Percentiles rank a stretch among this genome's conserved stretches.
These are phyloP conservation scores for Leucocoprinus leucothites DNA, from an alignment of 768 basidiomycete genomes.

Conservation along the genomic window DNA sequence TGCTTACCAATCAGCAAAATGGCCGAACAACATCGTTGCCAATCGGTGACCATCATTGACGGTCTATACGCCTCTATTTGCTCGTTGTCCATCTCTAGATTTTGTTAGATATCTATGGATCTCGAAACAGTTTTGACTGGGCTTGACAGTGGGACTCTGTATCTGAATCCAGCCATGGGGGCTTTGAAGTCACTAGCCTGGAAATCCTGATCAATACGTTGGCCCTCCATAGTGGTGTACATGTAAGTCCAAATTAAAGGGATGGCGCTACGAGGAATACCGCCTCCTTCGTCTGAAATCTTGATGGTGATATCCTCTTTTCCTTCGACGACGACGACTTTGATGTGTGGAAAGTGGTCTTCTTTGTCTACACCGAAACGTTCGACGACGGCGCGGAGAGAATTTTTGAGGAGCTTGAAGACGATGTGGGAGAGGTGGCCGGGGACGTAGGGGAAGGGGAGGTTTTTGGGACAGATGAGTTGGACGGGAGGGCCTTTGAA, in stretches of 20 bases:
- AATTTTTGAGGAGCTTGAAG: no score
- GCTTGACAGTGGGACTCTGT: constrained; percentile 90
- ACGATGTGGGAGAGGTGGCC: no score
- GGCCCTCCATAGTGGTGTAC: constrained; percentile 84
- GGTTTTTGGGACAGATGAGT: no score
- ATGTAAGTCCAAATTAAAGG: constrained; percentile 99
- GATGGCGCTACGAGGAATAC: constrained; percentile 84
- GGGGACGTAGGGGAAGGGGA: no score
- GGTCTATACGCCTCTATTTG: no score
- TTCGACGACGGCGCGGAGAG: constrained; percentile 94
- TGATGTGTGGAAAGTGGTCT: constrained; percentile 82
- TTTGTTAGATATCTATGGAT: no score
- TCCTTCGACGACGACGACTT: constrained; percentile 94
- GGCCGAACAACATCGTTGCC: no score
- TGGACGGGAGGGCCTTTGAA: no score
- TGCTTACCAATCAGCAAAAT: no score
- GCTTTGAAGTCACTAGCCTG: constrained; percentile 90
- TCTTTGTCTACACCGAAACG: constrained; percentile 81
- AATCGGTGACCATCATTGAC: no score
- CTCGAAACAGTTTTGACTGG: no score
- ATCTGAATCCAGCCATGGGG: constrained; percentile 97
- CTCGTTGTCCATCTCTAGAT: no score
- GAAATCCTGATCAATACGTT: constrained; percentile 74
- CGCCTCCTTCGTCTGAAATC: constrained; percentile 96
- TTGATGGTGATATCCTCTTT: constrained; percentile 99